phyloP scores from a whole-genome alignment of 2,329 filamentous ascomycete species.

The Trichothecium sympodiale region DNA sequence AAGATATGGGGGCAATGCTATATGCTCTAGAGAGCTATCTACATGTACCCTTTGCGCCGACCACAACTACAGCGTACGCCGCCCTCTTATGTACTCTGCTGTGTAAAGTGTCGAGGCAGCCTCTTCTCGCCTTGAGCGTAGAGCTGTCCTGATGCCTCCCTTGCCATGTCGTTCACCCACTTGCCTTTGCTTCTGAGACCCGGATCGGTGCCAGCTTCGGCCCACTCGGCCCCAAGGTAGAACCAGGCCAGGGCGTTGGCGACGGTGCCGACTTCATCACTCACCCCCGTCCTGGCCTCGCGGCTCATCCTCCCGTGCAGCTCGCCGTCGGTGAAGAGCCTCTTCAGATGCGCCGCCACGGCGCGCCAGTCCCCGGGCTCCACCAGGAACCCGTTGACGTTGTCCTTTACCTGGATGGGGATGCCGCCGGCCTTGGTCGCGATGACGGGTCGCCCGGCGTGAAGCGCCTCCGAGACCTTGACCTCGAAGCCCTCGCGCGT shows the following conservation, averaged over 20 bases:
- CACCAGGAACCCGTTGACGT: slow-evolving; percentile 64
- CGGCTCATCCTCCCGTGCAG: slow-evolving; percentile 56
- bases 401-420: slow-evolving; percentile 63
- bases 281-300: slow-evolving; percentile 55
- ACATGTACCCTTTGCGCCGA: no score
- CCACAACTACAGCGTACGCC: no score
- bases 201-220: slow-evolving; percentile 36
- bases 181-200: slow-evolving; percentile 44
- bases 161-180: slow-evolving; percentile 21
- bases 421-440: slow-evolving; percentile 70
- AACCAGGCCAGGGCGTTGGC: slow-evolving; percentile 69
- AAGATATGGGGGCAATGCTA: no score
- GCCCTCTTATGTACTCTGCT: background rate
- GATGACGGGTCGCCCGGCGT: slow-evolving; percentile 70
- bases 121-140: slow-evolving; percentile 50
- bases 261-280: slow-evolving; percentile 72
- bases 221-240: slow-evolving; percentile 60
- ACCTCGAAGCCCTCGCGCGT: slow-evolving; percentile 78
- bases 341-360: slow-evolving; percentile 55
- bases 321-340: slow-evolving; percentile 53
- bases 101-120: slow-evolving; percentile 29
- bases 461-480: slow-evolving; percentile 74
- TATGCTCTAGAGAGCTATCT: no score
- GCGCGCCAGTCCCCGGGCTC: slow-evolving; percentile 57
- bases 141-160: slow-evolving; percentile 41